Percentiles rank a stretch among this genome's conserved stretches.
These are phyloP conservation scores for Marsdenia floribunda DNA, from an alignment of 257 asterid genomes.

Conservation along the genomic window DNA sequence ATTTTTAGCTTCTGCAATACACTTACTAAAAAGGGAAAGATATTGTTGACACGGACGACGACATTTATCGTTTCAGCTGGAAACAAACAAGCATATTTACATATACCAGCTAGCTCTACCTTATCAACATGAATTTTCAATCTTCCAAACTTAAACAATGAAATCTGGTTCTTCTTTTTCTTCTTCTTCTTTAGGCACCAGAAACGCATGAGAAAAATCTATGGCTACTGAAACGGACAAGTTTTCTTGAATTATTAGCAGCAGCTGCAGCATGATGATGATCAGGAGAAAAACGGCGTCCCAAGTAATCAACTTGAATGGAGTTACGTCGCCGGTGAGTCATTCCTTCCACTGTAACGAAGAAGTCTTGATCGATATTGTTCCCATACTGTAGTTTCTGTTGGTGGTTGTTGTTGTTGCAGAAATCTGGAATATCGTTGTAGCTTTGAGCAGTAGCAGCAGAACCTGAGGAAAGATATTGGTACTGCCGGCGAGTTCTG, in stretches of 20 bases:
- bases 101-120: not conserved
- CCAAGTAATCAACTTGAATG: conserved; percentile 19
- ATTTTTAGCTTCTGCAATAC: not conserved
- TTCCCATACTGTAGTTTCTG: not conserved
- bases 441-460: conserved; percentile 21
- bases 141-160: not conserved
- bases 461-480: conserved; percentile 46
- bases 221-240: conserved; percentile 38
- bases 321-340: conserved; percentile 44
- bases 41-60: not conserved
- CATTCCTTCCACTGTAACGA: conserved; percentile 9
- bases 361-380: not conserved
- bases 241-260: conserved; percentile 22
- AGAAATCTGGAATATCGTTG: conserved; percentile 39
- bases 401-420: conserved; percentile 12
- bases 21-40: not conserved
- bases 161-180: too few relatives aligned
- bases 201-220: conserved; percentile 34
- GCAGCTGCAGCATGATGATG: conserved; percentile 3
- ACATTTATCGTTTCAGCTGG: not conserved
- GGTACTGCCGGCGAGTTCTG: conserved; percentile 46
- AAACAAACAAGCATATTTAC: not conserved
- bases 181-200: conserved; percentile 13
- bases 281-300: conserved; percentile 20
- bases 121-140: not conserved